Evolutionary conservation across 306 rosid genomes (phyloP), one percentile per base, ranked within the genome.

Genomic region (Vigna radiata): DNA sequence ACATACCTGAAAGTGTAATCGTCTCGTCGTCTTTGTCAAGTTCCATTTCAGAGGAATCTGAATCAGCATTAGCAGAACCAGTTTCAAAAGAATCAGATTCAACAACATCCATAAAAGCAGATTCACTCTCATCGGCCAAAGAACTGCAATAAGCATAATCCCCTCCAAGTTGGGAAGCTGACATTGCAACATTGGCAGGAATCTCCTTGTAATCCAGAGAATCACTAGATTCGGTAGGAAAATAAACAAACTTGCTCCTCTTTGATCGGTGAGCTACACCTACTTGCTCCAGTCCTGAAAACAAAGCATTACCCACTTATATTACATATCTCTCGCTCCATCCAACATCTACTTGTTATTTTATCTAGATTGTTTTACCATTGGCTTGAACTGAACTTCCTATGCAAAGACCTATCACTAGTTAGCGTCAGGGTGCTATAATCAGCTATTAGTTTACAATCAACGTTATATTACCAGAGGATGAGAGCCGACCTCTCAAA

Each of bases 21-120:
- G 83, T 86, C 68, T 84, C 96, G 73, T 88, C 91, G 78, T 89
- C 96, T 79, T 78, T 74, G 56, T 92, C 98, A 18, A 68, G 86
- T 77, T 92, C 96, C 39, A 93, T 88, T 84, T 83, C 94, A 12
- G 97, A 92, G 79, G 98, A 87, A 88, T 92, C 96, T n/a, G 88
- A 84, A 58, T 80, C 91, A 2, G 88, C 79, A 62, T 61, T 47
- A 47, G 80, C 83, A 60, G 92, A 80, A 79, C 50, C 88, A 56
- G 92, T 89, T 87, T 87, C 96, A 75, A 93, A 86, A 71, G 94
- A 87, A 84, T 87, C 91, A 23, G 88, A 75, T 64, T 79, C 92
- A 66, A 66, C 88, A 71, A 80, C 92, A 74, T 87, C 92, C 70
- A 81, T 76, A 72, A 77, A 92, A 66, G 92, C 97, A 86, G 93